phyloP scores from a whole-genome alignment of 2,329 filamentous ascomycete genomes.

The Diaporthe humulicola region DNA sequence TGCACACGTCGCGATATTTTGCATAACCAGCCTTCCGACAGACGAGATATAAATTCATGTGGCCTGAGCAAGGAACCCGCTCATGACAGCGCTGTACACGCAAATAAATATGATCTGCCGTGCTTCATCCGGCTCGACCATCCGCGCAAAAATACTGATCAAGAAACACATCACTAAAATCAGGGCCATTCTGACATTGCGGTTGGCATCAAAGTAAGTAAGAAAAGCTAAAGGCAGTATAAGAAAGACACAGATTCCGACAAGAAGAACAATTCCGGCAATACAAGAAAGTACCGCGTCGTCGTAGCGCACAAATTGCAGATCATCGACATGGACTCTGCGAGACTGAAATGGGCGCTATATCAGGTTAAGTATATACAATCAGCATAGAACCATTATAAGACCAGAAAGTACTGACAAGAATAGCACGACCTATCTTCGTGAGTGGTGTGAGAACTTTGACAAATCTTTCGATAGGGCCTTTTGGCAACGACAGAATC shows the following conservation, averaged over 20 bases:
- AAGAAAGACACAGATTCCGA: conserved; percentile 24
- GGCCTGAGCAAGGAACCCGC: conserved; percentile 14
- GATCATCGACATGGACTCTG: background rate
- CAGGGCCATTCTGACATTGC: background rate
- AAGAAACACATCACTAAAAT: conserved; percentile 26
- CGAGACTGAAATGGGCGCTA: background rate
- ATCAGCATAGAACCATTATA: background rate
- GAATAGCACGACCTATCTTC: background rate
- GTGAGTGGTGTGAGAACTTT: conserved; percentile 8
- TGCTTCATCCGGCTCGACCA: conserved; percentile 12
- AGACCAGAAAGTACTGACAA: background rate
- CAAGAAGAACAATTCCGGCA: background rate
- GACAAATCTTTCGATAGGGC: conserved; percentile 21
- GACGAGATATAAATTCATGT: background rate
- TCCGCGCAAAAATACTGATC: conserved; percentile 13
- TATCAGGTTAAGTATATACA: background rate
- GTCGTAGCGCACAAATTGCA: background rate
- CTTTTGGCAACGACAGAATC: background rate
- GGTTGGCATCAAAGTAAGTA: conserved; percentile 18
- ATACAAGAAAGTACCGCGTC: background rate
- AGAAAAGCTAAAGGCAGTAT: conserved; percentile 26
- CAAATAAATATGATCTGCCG: conserved; percentile 27
- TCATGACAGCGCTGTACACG: conserved; percentile 16
- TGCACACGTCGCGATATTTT: too few relatives aligned
- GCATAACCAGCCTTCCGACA: background rate